A percentile compares a stretch with the other conserved stretches of the same genome.
phyloP scores from a whole-genome alignment of 192 early-diverging fungal species.

The Chytriomyces hyalinus region DNA sequence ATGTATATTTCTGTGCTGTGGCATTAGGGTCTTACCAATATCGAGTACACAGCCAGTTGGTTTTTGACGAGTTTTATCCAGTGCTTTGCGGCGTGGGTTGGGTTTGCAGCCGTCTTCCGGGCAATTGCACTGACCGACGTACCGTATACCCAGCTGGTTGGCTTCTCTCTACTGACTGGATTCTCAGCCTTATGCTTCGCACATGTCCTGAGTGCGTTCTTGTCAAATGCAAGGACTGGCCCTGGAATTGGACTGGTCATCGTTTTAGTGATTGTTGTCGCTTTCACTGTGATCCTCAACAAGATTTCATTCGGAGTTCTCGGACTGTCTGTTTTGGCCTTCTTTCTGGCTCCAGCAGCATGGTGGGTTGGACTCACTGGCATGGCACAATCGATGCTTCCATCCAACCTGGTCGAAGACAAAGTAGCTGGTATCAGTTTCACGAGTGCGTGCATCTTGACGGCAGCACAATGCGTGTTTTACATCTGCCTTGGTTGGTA shows the following conservation, averaged over 20 bases:
- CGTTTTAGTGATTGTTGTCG: background rate
- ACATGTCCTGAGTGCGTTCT: constrained; percentile 23
- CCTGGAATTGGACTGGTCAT: constrained; percentile 20
- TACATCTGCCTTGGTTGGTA: constrained; percentile 57
- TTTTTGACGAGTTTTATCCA: constrained; percentile 11
- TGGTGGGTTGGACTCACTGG: background rate
- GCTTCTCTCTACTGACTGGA: background rate
- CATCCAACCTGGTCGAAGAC: background rate
- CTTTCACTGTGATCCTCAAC: background rate
- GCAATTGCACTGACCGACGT: constrained; percentile 5
- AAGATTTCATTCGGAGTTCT: background rate
- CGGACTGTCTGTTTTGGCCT: constrained; percentile 1
- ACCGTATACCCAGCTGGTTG: background rate
- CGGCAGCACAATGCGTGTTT: constrained; percentile 33
- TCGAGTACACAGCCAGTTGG: constrained; percentile 25
- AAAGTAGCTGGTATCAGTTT: constrained; percentile 9
- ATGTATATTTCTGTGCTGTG: background rate
- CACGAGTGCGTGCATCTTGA: background rate
- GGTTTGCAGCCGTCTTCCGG: constrained; percentile 12
- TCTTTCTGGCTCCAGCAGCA: background rate
- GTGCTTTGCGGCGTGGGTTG: constrained; percentile 4
- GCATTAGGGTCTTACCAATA: background rate
- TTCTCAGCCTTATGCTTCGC: constrained; percentile 7
- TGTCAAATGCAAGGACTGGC: constrained; percentile 23
- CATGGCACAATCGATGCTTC: background rate